These are phyloP conservation scores for Candida anutae DNA, from an alignment of 1,139 yeast genomes.

Conservation along the genomic window DNA sequence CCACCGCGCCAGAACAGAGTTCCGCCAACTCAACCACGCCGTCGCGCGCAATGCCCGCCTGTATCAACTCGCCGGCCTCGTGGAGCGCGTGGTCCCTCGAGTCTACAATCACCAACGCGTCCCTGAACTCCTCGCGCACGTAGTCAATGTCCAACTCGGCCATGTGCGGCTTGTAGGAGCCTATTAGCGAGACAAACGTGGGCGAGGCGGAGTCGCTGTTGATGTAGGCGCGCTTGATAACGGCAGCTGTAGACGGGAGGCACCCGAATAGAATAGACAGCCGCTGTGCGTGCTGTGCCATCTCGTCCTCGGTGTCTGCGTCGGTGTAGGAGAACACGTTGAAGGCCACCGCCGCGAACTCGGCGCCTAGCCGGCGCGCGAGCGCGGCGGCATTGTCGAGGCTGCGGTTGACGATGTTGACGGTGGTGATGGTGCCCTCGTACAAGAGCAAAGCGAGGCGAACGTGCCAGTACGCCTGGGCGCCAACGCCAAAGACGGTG, in stretches of 20 bases:
- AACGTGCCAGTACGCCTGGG: constrained; percentile 62
- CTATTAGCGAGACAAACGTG: constrained; percentile 52
- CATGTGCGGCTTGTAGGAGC: constrained; percentile 66
- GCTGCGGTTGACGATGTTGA: constrained; percentile 43
- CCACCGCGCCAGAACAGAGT: constrained; percentile 11
- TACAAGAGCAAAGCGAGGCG: constrained; percentile 38
- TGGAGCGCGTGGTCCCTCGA: constrained; percentile 46
- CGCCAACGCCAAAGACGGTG: constrained; percentile 57
- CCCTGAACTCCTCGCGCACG: constrained; percentile 21
- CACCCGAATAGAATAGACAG: constrained; percentile 49
- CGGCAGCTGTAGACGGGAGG: constrained; percentile 47
- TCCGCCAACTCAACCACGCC: constrained; percentile 42
- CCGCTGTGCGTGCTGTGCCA: constrained; percentile 14
- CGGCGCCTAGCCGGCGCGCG: constrained; percentile 14
- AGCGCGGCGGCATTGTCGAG: constrained; percentile 32
- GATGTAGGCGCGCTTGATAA: constrained; percentile 29
- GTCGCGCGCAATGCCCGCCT: constrained; percentile 25
- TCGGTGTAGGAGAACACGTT: constrained; percentile 13
- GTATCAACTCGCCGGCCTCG: constrained; percentile 62
- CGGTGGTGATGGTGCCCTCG: constrained; percentile 22
- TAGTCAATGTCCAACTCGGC: constrained; percentile 48
- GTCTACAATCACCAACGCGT: constrained; percentile 40
- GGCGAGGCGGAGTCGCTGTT: constrained; percentile 18
- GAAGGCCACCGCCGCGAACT: constrained; percentile 17
- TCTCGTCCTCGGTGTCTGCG: constrained; percentile 9